Evolutionary conservation across 1,139 yeast species (phyloP).

Genomic region (Meyerozyma carpophila): DNA sequence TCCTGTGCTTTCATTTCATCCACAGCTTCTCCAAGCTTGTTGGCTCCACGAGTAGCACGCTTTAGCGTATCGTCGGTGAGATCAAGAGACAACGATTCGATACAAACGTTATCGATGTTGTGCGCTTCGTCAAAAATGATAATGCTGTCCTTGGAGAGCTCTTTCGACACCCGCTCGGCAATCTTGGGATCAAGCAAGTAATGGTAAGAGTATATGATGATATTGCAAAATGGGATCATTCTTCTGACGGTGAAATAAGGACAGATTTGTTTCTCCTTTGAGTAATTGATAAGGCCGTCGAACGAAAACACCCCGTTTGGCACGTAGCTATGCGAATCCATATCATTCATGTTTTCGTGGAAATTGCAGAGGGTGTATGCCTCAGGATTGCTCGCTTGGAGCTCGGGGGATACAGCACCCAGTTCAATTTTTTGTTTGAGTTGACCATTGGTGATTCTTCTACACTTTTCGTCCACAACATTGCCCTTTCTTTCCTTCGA

Average conservation of each 20-base stretch:
- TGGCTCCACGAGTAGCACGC: constrained; percentile 63
- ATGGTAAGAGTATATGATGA: constrained; percentile 93
- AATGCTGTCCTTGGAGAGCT: constrained; percentile 86
- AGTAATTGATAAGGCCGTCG: constrained; percentile 71
- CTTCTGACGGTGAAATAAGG: constrained; percentile 97
- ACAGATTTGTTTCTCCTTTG: constrained; percentile 76
- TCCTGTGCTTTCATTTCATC: constrained; percentile 81
- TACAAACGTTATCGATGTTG: constrained; percentile 96
- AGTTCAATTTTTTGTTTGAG: constrained; percentile 60
- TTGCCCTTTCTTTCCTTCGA: constrained; percentile 88
- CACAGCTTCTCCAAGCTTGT: constrained; percentile 65
- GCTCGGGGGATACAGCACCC: constrained; percentile 50
- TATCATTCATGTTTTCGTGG: constrained; percentile 82
- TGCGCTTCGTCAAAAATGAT: constrained; percentile 98
- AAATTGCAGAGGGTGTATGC: constrained; percentile 57
- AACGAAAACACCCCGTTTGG: constrained; percentile 95
- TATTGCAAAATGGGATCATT: constrained; percentile 93
- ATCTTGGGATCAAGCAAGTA: constrained; percentile 94
- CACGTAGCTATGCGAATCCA: constrained; percentile 81
- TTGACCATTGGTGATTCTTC: constrained; percentile 91
- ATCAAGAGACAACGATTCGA: constrained; percentile 89
- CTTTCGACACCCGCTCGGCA: constrained; percentile 90
- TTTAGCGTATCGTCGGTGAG: constrained; percentile 43
- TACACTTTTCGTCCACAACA: constrained; percentile 92
- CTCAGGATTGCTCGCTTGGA: constrained; percentile 37